Evolutionary conservation across 202 grass and related monocot genomes (phyloP).

Genomic region (Cymbopogon flexuosus): DNA sequence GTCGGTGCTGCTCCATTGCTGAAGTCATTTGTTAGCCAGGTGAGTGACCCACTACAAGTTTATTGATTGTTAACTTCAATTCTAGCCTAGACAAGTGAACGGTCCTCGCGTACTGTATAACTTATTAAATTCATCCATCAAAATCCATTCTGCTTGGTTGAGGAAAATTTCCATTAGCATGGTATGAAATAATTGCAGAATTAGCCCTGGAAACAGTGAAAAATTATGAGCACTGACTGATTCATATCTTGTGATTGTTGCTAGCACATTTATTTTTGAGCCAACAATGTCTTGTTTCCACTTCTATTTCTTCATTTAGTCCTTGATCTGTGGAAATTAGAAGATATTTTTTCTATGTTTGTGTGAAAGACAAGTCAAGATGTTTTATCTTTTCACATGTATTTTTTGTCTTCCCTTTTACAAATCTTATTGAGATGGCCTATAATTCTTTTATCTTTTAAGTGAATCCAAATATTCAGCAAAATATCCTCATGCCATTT

Average conservation of each 20-base stretch:
- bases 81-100: not conserved
- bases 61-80: constrained; percentile 13
- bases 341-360: not conserved
- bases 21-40: constrained; percentile 90
- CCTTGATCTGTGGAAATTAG: not conserved
- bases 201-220: not conserved
- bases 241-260: not conserved
- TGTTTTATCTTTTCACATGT: not conserved
- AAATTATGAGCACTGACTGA: not conserved
- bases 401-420: not conserved
- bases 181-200: not conserved
- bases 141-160: constrained; percentile 18
- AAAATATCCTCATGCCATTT: constrained; percentile 13
- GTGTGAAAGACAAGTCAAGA: not conserved
- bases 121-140: constrained; percentile 3
- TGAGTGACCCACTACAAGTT: constrained; percentile 23
- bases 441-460: not conserved
- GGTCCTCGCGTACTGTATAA: not conserved
- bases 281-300: not conserved
- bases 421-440: not conserved
- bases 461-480: constrained; percentile 7
- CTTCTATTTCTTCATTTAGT: not conserved
- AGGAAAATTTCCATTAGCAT: not conserved
- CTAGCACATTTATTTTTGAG: constrained; percentile 1
- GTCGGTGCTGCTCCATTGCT: constrained; percentile 72